Conservation (phyloP, 2,329 filamentous ascomycete species). For the Rutstroemia sp. region DNA sequence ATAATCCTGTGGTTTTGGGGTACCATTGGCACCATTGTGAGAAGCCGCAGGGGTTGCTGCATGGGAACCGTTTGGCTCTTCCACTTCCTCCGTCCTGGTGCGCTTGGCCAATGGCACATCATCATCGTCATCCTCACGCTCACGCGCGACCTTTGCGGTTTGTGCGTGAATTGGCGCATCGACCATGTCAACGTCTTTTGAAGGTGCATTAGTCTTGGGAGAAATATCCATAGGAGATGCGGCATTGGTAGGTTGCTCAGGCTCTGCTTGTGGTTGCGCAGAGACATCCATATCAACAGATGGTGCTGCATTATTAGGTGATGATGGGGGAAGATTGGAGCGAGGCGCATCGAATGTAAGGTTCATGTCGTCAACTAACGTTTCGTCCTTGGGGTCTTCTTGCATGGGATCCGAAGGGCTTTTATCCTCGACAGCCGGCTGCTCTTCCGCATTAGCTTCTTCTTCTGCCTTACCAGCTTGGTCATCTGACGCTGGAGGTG, state of each 20-base stretch:
- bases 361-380: slow-evolving; percentile 1
- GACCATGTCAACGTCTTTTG: slow-evolving; percentile 27
- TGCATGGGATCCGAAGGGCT: background rate
- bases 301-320: slow-evolving; percentile 5
- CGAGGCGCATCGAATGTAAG: slow-evolving; percentile 7
- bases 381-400: background rate
- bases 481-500: background rate
- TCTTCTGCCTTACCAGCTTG: too few species aligned
- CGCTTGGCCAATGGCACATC: slow-evolving; percentile 70
- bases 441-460: too few species aligned
- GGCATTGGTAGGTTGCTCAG: background rate
- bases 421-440: too few species aligned
- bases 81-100: slow-evolving; percentile 57
- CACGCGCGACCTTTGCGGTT: slow-evolving; percentile 56
- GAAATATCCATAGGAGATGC: background rate
- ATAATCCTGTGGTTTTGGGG: slow-evolving; percentile 8
- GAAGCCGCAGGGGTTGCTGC: slow-evolving; percentile 16
- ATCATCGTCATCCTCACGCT: slow-evolving; percentile 66
- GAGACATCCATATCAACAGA: slow-evolving; percentile 1
- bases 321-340: slow-evolving; percentile 2
- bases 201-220: background rate
- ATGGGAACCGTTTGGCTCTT: slow-evolving; percentile 12
- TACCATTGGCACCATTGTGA: slow-evolving; percentile 18
- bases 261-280: background rate
- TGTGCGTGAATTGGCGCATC: slow-evolving; percentile 28